phyloP scores from a whole-genome alignment of 73 alveolate species.

The Stentor coeruleus region DNA sequence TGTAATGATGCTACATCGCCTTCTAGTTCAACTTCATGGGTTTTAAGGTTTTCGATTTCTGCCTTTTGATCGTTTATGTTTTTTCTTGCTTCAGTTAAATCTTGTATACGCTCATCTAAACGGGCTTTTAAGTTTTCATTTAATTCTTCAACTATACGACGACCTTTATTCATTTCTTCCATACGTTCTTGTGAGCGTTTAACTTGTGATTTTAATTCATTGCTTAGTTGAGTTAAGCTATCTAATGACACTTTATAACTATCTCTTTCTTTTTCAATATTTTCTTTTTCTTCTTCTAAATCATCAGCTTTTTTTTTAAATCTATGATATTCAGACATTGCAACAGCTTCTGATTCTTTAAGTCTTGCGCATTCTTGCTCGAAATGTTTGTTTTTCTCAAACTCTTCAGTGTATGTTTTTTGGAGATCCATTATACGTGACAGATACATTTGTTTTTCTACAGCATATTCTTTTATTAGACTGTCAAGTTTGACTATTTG shows the following conservation, averaged over 20 bases:
- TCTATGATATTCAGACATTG: background rate
- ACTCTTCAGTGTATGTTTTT: background rate
- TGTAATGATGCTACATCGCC: background rate
- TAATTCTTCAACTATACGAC: constrained; percentile 12
- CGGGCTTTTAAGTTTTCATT: background rate
- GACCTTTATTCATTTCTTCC: constrained; percentile 22
- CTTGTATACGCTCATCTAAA: background rate
- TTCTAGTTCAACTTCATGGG: constrained; percentile 9
- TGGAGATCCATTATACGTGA: background rate
- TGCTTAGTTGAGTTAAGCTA: background rate
- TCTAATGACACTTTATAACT: background rate
- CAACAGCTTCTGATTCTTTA: constrained; percentile 8
- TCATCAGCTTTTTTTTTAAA: background rate
- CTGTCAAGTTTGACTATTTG: background rate
- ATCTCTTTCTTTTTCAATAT: constrained; percentile 19
- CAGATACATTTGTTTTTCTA: background rate
- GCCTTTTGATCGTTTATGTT: background rate
- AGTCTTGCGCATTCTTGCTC: constrained; percentile 1
- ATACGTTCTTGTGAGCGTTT: constrained; percentile 20
- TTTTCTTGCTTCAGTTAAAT: background rate
- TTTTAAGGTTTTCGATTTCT: constrained; percentile 5
- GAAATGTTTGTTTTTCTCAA: background rate
- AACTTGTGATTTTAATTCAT: background rate
- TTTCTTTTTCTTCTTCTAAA: background rate
- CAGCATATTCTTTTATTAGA: background rate